Evolutionary conservation across 106 monocot species (phyloP), one percentile per base, ranked within the genome.

Genomic region (Vanilla planifolia): DNA sequence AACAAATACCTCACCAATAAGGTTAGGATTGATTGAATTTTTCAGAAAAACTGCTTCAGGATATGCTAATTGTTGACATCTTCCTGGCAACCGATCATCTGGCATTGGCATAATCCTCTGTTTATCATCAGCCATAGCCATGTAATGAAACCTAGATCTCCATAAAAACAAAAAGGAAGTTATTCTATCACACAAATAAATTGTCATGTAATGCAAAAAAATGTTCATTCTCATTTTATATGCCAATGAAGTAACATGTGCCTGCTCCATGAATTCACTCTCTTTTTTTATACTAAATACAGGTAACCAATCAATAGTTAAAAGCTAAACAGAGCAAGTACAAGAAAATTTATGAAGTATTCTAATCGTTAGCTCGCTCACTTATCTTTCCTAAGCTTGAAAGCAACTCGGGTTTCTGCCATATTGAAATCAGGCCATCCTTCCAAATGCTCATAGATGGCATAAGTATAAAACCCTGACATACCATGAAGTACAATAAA

Each of bases 331-430:
- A 47, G 22, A 20, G 3, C 21, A 51, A 51, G 51, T 2, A 16
- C 25, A 28, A 51, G 6, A 2, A 53, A 53, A 53, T 53, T 14
- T 28, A 52, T 28, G 21, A 48, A 55, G 9, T 17, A 33, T 3
- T 16, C 9, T 24, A 24, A 57, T 23, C 25, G 26, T 48, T 20
- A 13, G 19, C 26, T 71, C 75, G 19, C 26, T 71, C 75, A 86
- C 86, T 75, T 78, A 75, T 87, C 82, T 72, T 87, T 87, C 36
- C 79, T 71, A 59, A 87, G 82, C 46, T 82, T 87, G 75, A 82
- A 87, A 37, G 78, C 82, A 39, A 87, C 60, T 48, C 82, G 68
- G n/a, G 82, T 87, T 43, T 87, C 86, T 21, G 46, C 86, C 24
- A 87, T 33, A 61, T 75, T 52, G 43, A 87, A 87, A 61, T 75